Percentiles rank a stretch among this genome's conserved stretches.
These are phyloP conservation scores for Naegleria fowleri DNA, from an alignment of 208 protist species.

Conservation along the genomic window DNA sequence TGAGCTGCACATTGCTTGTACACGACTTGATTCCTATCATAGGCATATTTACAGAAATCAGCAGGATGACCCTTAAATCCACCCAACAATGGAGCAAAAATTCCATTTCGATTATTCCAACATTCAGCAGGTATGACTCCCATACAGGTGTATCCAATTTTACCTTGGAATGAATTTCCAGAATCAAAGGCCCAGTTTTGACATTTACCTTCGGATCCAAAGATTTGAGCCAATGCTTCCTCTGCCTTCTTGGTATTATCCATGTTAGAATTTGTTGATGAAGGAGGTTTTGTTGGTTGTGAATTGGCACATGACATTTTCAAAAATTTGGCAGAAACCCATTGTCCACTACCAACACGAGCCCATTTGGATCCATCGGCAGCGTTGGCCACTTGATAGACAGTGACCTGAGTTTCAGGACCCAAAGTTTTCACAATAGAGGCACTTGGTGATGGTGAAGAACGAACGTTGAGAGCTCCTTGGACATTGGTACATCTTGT, in stretches of 20 bases:
- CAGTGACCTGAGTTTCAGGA: neutral
- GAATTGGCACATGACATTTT: neutral
- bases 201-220: neutral
- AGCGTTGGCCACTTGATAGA: neutral
- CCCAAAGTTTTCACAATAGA: neutral
- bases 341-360: neutral
- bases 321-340: neutral
- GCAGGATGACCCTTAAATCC: neutral
- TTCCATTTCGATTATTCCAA: neutral
- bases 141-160: neutral
- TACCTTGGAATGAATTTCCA: neutral
- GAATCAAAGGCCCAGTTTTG: neutral
- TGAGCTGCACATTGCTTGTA: neutral
- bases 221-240: neutral
- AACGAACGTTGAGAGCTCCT: neutral
- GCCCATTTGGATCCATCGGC: neutral
- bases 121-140: neutral
- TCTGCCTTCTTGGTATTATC: neutral
- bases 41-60: neutral
- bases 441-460: neutral
- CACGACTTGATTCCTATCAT: neutral
- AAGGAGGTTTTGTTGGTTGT: neutral
- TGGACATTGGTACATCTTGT: neutral
- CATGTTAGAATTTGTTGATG: no score
- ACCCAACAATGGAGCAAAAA: neutral